phyloP scores from a whole-genome alignment of 257 asterid species.

The Solanum corneliomulleri region DNA sequence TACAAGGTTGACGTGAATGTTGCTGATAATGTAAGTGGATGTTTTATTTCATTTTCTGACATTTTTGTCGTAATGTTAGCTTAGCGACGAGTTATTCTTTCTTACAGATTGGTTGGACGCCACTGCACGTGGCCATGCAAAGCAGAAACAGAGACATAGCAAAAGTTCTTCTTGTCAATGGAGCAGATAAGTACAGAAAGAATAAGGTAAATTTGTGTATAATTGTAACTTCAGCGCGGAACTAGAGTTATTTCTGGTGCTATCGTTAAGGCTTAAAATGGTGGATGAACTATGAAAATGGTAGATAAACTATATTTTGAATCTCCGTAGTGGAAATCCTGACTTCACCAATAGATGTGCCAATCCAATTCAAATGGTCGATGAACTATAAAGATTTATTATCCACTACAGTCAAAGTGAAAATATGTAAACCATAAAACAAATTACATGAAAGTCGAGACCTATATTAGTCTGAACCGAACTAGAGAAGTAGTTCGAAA shows the following conservation, averaged over 20 bases:
- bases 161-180: slow-evolving; percentile 62
- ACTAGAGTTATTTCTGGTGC: background rate
- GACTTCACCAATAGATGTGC: background rate
- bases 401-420: background rate
- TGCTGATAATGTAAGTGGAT: slow-evolving; percentile 64
- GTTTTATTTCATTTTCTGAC: background rate
- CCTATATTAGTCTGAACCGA: no score
- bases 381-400: background rate
- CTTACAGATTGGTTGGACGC: slow-evolving; percentile 87
- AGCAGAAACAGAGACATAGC: slow-evolving; percentile 72
- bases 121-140: slow-evolving; percentile 82
- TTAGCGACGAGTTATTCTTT: background rate
- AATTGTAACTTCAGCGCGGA: background rate
- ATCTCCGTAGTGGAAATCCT: background rate
- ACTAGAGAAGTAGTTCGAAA: background rate
- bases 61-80: background rate
- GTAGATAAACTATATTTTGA: background rate
- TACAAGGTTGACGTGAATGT: slow-evolving; percentile 72
- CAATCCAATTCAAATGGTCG: background rate
- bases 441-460: background rate
- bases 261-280: background rate
- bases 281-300: background rate
- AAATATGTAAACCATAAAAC: background rate
- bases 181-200: slow-evolving; percentile 72
- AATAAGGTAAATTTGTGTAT: slow-evolving; percentile 37